phyloP scores from a whole-genome alignment of 2,329 filamentous ascomycete species.

The Rhynchosporium secalis region DNA sequence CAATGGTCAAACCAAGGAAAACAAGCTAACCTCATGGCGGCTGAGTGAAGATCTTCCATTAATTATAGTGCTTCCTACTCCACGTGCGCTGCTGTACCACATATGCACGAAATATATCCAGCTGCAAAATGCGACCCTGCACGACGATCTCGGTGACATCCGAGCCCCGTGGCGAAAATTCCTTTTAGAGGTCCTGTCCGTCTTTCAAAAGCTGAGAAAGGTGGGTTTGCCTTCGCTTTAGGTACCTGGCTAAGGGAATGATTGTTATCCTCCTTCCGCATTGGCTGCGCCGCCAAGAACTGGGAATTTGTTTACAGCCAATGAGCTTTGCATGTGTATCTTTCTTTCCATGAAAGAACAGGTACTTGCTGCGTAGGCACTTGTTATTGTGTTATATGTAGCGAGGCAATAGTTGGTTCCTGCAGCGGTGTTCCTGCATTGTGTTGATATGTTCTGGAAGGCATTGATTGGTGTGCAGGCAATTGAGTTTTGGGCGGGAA shows the following conservation, averaged over 20 bases:
- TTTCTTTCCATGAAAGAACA: not conserved
- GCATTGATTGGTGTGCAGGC: no score
- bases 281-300: not conserved
- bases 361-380: not conserved
- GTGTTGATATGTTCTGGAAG: no score
- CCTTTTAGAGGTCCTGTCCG: not conserved
- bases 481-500: no score
- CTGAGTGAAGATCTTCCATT: no score
- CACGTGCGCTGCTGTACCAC: not conserved
- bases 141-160: not conserved
- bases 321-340: slow-evolving; percentile 3
- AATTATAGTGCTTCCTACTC: no score
- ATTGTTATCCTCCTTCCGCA: slow-evolving; percentile 1
- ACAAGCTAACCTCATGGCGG: no score
- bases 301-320: not conserved
- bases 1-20: no score
- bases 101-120: not conserved
- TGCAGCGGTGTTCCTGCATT: slow-evolving; percentile 5
- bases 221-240: no score
- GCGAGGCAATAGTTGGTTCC: not conserved
- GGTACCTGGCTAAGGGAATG: no score
- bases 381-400: no score
- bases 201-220: not conserved
- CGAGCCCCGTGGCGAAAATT: slow-evolving; percentile 2
- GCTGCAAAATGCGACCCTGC: not conserved